Conservation (phyloP, 306 rosid species). For the Ammopiptanthus mongolicus region DNA sequence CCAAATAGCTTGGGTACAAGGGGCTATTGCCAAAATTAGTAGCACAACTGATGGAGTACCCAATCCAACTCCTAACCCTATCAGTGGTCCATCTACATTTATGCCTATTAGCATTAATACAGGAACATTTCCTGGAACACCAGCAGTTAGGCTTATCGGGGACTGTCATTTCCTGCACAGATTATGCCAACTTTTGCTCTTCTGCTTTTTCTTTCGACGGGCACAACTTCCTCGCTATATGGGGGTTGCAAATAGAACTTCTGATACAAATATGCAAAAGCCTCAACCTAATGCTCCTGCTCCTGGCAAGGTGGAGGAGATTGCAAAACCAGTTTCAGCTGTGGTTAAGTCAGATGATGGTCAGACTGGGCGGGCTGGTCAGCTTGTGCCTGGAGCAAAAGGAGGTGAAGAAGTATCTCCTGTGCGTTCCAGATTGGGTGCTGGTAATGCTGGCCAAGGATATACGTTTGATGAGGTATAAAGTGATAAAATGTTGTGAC, state of each 20-base stretch:
- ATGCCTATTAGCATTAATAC: slow-evolving; percentile 98
- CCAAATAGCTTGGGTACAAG: slow-evolving; percentile 96
- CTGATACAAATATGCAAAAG: slow-evolving; percentile 70
- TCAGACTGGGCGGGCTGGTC: slow-evolving; percentile 60
- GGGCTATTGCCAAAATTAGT: slow-evolving; percentile 95
- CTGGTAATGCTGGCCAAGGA: slow-evolving; percentile 99
- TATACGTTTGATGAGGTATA: slow-evolving; percentile 93
- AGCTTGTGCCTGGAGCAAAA: slow-evolving; percentile 58
- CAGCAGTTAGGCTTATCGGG: slow-evolving; percentile 97
- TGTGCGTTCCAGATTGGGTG: slow-evolving; percentile 74
- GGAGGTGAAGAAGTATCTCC: slow-evolving; percentile 75
- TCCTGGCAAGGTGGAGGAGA: slow-evolving; percentile 80
- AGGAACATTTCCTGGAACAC: slow-evolving; percentile 99
- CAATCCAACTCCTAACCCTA: slow-evolving; percentile 77
- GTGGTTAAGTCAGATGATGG: slow-evolving; percentile 69
- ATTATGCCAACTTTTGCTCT: slow-evolving; percentile 90
- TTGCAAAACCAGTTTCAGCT: slow-evolving; percentile 57
- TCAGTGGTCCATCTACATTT: slow-evolving; percentile 88
- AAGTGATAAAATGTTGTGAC: background rate
- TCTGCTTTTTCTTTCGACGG: slow-evolving; percentile 96
- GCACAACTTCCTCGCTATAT: slow-evolving; percentile 70
- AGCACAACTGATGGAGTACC: slow-evolving; percentile 77
- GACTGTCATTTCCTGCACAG: slow-evolving; percentile 98
- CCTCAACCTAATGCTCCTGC: slow-evolving; percentile 55
- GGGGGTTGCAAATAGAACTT: slow-evolving; percentile 63